These are phyloP conservation scores for Corynascus novoguineensis DNA, from an alignment of 495 filamentous ascomycete genomes.

Conservation along the genomic window DNA sequence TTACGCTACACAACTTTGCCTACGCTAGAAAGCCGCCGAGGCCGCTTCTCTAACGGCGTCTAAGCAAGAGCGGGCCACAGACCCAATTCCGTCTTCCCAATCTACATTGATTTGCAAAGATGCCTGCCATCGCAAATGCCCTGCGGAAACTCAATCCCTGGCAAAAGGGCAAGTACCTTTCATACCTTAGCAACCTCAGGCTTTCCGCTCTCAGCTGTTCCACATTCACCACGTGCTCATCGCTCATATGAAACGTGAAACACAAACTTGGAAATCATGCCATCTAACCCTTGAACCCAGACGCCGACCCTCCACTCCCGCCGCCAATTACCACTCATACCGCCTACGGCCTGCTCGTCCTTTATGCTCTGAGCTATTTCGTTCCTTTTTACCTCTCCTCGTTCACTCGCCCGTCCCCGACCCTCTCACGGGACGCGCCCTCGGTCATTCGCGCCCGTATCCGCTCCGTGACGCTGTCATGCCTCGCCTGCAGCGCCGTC, in stretches of 20 bases:
- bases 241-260: constrained; percentile 5
- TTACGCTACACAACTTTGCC: no score
- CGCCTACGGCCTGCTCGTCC: constrained; percentile 44
- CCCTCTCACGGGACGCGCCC: constrained; percentile 79
- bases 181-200: not conserved
- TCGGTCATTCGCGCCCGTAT: constrained; percentile 85
- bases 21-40: constrained; percentile 2
- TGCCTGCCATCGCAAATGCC: constrained; percentile 21
- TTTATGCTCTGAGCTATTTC: constrained; percentile 82
- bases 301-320: constrained; percentile 17
- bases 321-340: constrained; percentile 23
- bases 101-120: no score
- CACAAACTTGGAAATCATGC: not conserved
- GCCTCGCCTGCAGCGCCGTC: constrained; percentile 51
- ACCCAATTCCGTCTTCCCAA: no score
- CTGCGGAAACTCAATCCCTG: constrained; percentile 28
- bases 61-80: constrained; percentile 10
- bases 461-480: constrained; percentile 67
- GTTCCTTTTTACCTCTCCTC: constrained; percentile 81
- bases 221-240: constrained; percentile 2
- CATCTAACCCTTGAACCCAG: constrained; percentile 5
- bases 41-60: constrained; percentile 16
- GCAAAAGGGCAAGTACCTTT: constrained; percentile 22
- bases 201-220: not conserved
- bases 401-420: constrained; percentile 72